Percentiles rank a stretch among this genome's conserved stretches.
Evolutionary conservation across 1,284 basidiomycete genomes (phyloP).

Genomic region (Wolfiporia cocos): DNA sequence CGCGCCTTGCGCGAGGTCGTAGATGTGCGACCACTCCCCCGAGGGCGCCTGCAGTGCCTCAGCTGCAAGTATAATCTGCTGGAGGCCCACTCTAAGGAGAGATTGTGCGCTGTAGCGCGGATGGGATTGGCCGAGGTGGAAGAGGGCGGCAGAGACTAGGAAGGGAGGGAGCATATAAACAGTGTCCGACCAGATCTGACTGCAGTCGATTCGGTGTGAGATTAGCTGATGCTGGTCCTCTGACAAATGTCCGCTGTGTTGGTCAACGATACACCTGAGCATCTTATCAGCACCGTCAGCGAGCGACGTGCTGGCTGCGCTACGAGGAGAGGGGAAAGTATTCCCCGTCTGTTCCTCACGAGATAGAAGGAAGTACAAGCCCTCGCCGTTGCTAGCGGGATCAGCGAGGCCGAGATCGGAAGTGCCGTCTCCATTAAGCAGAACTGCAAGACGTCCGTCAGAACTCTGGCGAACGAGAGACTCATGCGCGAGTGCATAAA

Average conservation of each 20-base stretch:
- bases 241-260: slow-evolving; percentile 10
- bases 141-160: slow-evolving; percentile 15
- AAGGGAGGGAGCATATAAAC: slow-evolving; percentile 23
- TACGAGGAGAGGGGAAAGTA: slow-evolving; percentile 4
- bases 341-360: neutral
- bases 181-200: slow-evolving; percentile 21
- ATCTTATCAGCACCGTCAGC: slow-evolving; percentile 13
- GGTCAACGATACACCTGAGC: slow-evolving; percentile 17
- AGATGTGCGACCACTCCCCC: slow-evolving; percentile 21
- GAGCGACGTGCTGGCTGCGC: slow-evolving; percentile 4
- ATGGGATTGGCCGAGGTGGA: slow-evolving; percentile 3
- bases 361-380: slow-evolving; percentile 12
- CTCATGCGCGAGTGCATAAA: slow-evolving; percentile 18
- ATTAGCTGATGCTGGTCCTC: slow-evolving; percentile 4
- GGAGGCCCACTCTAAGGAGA: slow-evolving; percentile 12
- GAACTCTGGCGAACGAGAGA: slow-evolving; percentile 16
- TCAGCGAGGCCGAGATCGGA: slow-evolving; percentile 17
- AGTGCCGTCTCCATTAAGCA: slow-evolving; percentile 17
- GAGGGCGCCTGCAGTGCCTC: slow-evolving; percentile 12
- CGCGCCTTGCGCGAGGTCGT: slow-evolving; percentile 11
- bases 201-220: slow-evolving; percentile 18
- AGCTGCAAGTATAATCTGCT: slow-evolving; percentile 17
- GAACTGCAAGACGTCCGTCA: slow-evolving; percentile 17
- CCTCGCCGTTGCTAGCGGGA: slow-evolving; percentile 18
- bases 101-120: neutral